Evolutionary conservation across 345 rosid species (phyloP), one percentile per base, ranked within the genome.

Genomic region (Leavenworthia alabamica): DNA sequence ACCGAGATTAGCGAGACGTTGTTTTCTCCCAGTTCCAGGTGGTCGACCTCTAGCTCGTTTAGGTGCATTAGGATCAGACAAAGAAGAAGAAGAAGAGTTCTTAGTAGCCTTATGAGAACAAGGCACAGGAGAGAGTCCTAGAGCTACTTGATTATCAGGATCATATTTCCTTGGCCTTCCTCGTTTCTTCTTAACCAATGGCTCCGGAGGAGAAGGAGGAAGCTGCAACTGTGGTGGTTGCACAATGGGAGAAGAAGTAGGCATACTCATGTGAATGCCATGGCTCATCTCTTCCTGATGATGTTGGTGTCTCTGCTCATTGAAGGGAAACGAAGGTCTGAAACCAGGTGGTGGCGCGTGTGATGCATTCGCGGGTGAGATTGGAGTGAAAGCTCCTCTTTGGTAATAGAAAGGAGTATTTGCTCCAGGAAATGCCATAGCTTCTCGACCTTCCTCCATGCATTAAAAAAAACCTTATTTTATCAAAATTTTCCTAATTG

Each of bases 391-490:
- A 33, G 73, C 81, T 45, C 89, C 84, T 75, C 89, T 81, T 36
- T 79, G 86, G 56, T 77, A 62, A 50, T 79, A 88, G 19, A 79
- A 85, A 66, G 85, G 56, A 57, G 65, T 47, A 47, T 86, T 81
- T 27, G 82, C 85, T 50, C 86, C 80, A 46, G 96, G 73, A 61
- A 83, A 76, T 68, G 85, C 69, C 85, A 85, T 85, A 44, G 85
- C 95, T 76, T 89, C 96, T 80, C 86, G 81, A 56, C 93, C 93
- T 79, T 89, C 98, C 98, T 89, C 98, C 98, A 92, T 92, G 82
- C 93, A 89, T 85, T 82, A 80, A 90, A 79, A 79, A 56, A 58
- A 39, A 33, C 64, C 58, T 40, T 48, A 29, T 15, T 50, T 5
- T 41, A 62, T n/a, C 15, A 23, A 35, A 39, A 9, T 2, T 4